Evolutionary conservation across 148 eudicot genomes (phyloP).

Genomic region (Tetragonia tetragonoides): DNA sequence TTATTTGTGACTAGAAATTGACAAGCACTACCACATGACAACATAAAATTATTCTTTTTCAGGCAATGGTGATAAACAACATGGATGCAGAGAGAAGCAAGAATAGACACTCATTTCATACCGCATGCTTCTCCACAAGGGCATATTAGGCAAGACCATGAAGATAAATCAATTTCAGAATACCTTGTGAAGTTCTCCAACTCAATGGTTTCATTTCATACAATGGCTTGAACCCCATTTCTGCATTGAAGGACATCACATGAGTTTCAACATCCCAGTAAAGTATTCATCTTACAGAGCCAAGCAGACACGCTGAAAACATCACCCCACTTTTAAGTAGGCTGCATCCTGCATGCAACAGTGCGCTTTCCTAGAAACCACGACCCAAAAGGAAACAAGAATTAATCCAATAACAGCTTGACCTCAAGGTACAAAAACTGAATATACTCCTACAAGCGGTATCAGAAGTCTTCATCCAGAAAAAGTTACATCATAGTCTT

Average conservation of each 20-base stretch:
- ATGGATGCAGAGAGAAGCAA: neutral
- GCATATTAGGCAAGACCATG: neutral
- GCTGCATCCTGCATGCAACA: neutral
- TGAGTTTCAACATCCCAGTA: neutral
- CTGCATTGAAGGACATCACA: neutral
- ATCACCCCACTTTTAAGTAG: neutral
- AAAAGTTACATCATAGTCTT: slow-evolving; percentile 1
- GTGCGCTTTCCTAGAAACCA: neutral
- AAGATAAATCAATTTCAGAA: neutral
- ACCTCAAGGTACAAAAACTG: neutral
- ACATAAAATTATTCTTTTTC: neutral
- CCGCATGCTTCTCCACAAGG: neutral
- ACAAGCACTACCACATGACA: neutral
- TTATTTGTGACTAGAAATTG: neutral
- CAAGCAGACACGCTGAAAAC: neutral
- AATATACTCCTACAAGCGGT: slow-evolving; percentile 5
- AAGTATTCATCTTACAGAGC: neutral
- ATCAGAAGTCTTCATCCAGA: neutral
- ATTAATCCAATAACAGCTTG: neutral
- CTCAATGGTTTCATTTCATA: neutral
- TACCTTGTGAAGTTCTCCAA: slow-evolving; percentile 5
- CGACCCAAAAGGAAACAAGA: neutral
- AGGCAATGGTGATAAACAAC: neutral
- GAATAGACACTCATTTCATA: neutral
- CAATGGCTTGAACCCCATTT: neutral